Evolutionary conservation across 75 land plant species (phyloP).

Genomic region (Selaginella tamariscina): DNA sequence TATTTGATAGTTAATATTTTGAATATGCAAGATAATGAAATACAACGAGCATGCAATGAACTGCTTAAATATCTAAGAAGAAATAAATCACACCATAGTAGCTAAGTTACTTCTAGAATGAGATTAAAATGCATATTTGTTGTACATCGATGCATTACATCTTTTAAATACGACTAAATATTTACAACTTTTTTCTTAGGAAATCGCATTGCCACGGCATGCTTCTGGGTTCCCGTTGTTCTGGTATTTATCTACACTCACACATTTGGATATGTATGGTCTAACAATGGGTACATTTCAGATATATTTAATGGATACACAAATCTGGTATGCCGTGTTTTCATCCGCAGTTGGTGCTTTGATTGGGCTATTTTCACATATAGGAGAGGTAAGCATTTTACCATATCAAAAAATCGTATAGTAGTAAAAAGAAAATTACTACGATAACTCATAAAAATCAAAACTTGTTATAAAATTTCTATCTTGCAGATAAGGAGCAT

Average conservation of each 20-base stretch:
- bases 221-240: conserved; percentile 31
- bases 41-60: too few relatives aligned
- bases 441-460: too few relatives aligned
- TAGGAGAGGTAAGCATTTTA: conserved; percentile 48
- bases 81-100: too few relatives aligned
- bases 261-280: background rate
- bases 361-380: conserved; percentile 71
- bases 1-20: too few relatives aligned
- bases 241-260: conserved; percentile 18
- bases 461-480: background rate
- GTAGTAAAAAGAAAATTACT: too few relatives aligned
- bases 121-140: too few relatives aligned
- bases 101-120: too few relatives aligned
- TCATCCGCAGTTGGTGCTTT: conserved; percentile 65
- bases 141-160: background rate
- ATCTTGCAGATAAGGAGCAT: conserved; percentile 47
- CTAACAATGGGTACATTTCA: background rate
- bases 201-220: conserved; percentile 52
- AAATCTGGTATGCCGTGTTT: conserved; percentile 82
- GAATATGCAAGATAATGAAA: too few relatives aligned
- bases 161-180: background rate
- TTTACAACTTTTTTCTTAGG: conserved; percentile 13
- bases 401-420: too few relatives aligned
- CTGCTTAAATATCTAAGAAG: too few relatives aligned
- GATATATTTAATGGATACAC: conserved; percentile 79